Evolutionary conservation across 306 rosid species (phyloP).

Genomic region (Quercus suber): DNA sequence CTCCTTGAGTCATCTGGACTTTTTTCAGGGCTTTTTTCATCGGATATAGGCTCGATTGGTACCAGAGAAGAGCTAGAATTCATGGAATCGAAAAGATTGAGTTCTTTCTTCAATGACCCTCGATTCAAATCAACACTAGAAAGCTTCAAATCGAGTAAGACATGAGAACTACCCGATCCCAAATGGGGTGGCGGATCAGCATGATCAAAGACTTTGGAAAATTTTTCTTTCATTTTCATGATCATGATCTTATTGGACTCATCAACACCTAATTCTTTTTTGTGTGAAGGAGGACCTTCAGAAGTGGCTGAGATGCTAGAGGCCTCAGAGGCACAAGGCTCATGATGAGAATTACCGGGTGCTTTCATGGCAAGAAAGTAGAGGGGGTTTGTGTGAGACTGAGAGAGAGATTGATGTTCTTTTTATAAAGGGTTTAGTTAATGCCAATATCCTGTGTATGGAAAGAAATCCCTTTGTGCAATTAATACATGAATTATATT

Average conservation of each 20-base stretch:
- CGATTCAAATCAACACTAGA: slow-evolving; percentile 9
- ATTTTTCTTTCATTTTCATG: slow-evolving; percentile 26
- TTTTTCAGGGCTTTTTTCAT: slow-evolving; percentile 12
- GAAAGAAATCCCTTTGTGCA: slow-evolving; percentile 29
- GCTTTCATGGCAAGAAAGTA: slow-evolving; percentile 30
- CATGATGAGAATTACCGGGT: neutral
- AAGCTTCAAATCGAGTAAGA: slow-evolving; percentile 36
- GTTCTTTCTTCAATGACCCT: slow-evolving; percentile 14
- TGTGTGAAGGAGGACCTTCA: neutral
- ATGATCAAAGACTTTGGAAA: neutral
- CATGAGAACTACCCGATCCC: slow-evolving; percentile 14
- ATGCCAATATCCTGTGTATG: slow-evolving; percentile 24
- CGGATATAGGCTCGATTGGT: neutral
- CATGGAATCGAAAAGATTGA: slow-evolving; percentile 31
- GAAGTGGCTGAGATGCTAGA: slow-evolving; percentile 47
- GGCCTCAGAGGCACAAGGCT: slow-evolving; percentile 34
- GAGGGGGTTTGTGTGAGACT: neutral
- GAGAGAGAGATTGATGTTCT: neutral
- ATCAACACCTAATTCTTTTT: neutral
- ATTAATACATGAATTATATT: slow-evolving; percentile 18
- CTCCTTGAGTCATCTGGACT: slow-evolving; percentile 17
- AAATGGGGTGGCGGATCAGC: slow-evolving; percentile 2
- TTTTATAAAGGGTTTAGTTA: slow-evolving; percentile 38
- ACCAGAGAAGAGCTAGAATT: slow-evolving; percentile 1
- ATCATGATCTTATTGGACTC: neutral